Base-by-base conservation (phyloP, 305 asterid genomes). In the Plantago rigida region DNA sequence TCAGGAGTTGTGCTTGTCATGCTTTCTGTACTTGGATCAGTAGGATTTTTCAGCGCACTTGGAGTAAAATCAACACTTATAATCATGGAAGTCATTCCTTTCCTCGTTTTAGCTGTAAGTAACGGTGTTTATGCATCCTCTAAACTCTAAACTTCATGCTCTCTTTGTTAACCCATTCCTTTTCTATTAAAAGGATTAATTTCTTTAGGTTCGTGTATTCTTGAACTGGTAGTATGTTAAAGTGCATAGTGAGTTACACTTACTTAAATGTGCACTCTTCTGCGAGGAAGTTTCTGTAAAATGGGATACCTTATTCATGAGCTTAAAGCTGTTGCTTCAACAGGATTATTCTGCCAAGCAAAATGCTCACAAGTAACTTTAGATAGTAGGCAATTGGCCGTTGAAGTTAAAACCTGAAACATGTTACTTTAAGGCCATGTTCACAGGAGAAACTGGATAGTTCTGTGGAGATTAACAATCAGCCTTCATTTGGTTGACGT, bases 21-120 rank as follows among this genome's bases (percentile, higher is more conserved):
- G 87, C 96, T 93, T 50, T 93, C 99, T 59, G 97, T 93, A 67
- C 95, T 89, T 64, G 99, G 94, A 63, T 89, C 99, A 34, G 99
- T 89, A 65, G 99, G 99, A 45, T 81, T 89, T 74, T 93, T 85
- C 87, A 93, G 99, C 75, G 90, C 94, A 47, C 69, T 89, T 48
- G 97, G 99, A 60, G 84, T 93, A 58, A 89, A 93, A 75, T 93
- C 99, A 28, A 93, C 99, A 34, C 92, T 93, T 15, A 93, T 93
- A 69, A 93, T 93, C 28, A 87, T 93, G 99, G 99, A 93, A 93
- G 99, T 93, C 84, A 89, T 93, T 74, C 99, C 99, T 15, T 93
- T 93, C 71, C 99, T 93, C 73, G 99, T 89, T 73, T 81, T 93
- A 71, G 99, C 99, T 0, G 99, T 93, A 79, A 85, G 97, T 78